Percentiles rank a stretch among this genome's conserved stretches.
Conservation (phyloP, 306 rosid genomes). For the Vigna trinervia region DNA sequence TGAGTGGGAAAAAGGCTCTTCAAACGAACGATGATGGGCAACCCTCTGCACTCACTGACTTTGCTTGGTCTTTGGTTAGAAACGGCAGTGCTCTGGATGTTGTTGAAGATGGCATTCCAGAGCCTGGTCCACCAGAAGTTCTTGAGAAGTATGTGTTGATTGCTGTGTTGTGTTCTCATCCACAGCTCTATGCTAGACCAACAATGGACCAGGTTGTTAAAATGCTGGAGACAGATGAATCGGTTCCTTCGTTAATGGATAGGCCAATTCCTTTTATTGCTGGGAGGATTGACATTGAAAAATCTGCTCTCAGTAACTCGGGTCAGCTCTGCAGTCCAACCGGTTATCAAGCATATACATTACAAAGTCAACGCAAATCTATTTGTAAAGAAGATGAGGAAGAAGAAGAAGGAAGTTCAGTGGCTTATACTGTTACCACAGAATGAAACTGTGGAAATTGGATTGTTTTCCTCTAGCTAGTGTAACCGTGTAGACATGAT, state of each 20-base stretch:
- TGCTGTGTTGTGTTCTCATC: conserved; percentile 92
- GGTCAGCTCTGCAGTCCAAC: conserved; percentile 61
- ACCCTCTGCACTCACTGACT: conserved; percentile 73
- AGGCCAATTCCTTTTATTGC: conserved; percentile 83
- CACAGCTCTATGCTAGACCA: conserved; percentile 92
- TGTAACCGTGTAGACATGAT: conserved; percentile 38
- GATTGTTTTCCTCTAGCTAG: conserved; percentile 43
- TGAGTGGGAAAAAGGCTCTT: conserved; percentile 94
- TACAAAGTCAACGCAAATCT: conserved; percentile 44
- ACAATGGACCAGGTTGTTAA: conserved; percentile 97
- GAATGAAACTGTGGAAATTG: conserved; percentile 38
- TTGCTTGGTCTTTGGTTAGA: conserved; percentile 92
- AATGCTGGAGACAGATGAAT: conserved; percentile 85
- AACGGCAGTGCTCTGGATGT: conserved; percentile 75
- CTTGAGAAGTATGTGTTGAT: conserved; percentile 85
- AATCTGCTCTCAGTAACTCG: conserved; percentile 66
- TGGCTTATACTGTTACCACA: conserved; percentile 35
- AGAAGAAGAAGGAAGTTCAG: conserved; percentile 48
- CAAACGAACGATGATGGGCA: conserved; percentile 54
- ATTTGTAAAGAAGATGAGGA: conserved; percentile 22
- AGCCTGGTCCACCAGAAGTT: conserved; percentile 63
- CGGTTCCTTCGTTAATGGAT: conserved; percentile 78
- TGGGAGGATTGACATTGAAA: conserved; percentile 72
- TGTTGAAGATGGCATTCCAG: conserved; percentile 78
- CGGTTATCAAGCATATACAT: conserved; percentile 65